Evolutionary conservation across 768 basidiomycete genomes (phyloP), one percentile per base, ranked within the genome.

Genomic region (Termitomyces sp.): DNA sequence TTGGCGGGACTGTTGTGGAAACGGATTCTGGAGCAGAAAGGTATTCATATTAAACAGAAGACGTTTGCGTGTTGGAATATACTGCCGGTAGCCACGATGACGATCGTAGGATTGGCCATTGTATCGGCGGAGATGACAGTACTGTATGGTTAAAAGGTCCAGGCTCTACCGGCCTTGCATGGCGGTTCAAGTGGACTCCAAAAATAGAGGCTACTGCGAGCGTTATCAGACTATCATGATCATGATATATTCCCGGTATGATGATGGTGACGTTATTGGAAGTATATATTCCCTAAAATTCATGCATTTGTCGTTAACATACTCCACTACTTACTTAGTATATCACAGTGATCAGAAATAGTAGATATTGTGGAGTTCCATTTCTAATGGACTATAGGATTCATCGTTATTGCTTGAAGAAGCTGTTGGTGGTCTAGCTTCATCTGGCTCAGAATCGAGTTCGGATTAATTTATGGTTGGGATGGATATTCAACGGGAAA

Each of bases 1-100:
- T 82, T 97, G 16, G 94, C 93, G 0, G 95, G 95, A 0, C 74
- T 98, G 46, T 77, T 97, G 16, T 98, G 95, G 95, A 74, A 78
- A 23, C 68, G 75, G 16, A 93, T 96, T 57, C 74, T 96, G 56
- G 67, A 69, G 59, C 87, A 91, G 69, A 95, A 93, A 71, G 82
- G 79, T 1, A 86, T 93, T 47, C 63, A 66, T 4, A 79, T 97
- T 18, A 77, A 64, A 32, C 85, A 85, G 64, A 56, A 66, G 59
- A 77, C 82, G 36, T 97, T 97, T 74, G 85, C 88, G 0, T 74
- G 75, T 57, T 86, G 91, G 83, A 95, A 95, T 67, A 60, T 78
- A 3, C 60, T 89, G 5, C 88, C 90, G 0, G 68, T 93, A 55
- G 57, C 85, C 13, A 75, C 80, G 4, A 87, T 91, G 75, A 89